These are phyloP conservation scores for Daldinia loculata DNA, from an alignment of 495 filamentous ascomycete genomes.

Conservation along the genomic window DNA sequence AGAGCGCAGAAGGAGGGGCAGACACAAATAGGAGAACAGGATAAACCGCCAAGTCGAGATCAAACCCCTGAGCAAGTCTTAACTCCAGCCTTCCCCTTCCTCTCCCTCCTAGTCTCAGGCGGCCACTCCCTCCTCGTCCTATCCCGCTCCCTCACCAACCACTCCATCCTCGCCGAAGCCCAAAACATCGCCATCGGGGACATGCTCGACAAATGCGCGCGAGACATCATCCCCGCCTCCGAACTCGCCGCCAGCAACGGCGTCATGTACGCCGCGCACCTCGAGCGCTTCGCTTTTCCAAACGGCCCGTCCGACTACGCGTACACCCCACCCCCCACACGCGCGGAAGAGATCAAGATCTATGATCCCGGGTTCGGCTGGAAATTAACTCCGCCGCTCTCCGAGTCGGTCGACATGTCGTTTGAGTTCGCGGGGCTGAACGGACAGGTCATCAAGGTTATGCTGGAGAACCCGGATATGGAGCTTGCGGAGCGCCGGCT, in stretches of 20 bases:
- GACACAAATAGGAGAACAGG: too few relatives aligned
- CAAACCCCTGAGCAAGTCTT: too few relatives aligned
- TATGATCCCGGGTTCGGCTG: conserved; percentile 42
- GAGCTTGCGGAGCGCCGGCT: conserved; percentile 61
- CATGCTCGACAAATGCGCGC: conserved; percentile 82
- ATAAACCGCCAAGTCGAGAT: too few relatives aligned
- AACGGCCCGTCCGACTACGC: conserved; percentile 44
- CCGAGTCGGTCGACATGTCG: conserved; percentile 38
- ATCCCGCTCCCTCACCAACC: conserved; percentile 68
- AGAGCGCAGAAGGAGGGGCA: neutral
- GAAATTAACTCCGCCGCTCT: conserved; percentile 49
- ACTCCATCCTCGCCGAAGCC: conserved; percentile 74
- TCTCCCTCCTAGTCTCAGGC: conserved; percentile 89
- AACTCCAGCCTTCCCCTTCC: conserved; percentile 73
- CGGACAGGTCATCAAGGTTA: conserved; percentile 41
- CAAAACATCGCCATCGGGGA: conserved; percentile 84
- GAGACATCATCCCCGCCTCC: conserved; percentile 70
- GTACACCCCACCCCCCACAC: conserved; percentile 62
- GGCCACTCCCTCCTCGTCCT: conserved; percentile 89
- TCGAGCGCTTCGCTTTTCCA: conserved; percentile 84
- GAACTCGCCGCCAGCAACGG: conserved; percentile 54
- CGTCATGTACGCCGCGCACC: conserved; percentile 78
- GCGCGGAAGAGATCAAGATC: conserved; percentile 61
- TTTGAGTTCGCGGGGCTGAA: conserved; percentile 54
- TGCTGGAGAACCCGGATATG: conserved; percentile 44